Base-by-base conservation (phyloP, 306 rosid species). In the Acacia melanoxylon region DNA sequence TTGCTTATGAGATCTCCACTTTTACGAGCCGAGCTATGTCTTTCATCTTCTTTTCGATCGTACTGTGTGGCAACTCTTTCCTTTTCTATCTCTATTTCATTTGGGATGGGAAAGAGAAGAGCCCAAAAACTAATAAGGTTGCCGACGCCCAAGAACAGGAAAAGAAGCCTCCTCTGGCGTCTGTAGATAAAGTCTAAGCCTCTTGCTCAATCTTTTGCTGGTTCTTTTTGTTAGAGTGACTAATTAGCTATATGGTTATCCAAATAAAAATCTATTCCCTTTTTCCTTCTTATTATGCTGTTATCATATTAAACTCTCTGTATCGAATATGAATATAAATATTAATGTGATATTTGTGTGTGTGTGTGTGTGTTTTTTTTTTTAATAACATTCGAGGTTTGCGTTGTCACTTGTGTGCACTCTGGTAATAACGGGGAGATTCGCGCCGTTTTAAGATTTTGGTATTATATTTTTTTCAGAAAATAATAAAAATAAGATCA, bases 41-140 rank as follows among this genome's bases (percentile, higher is more conserved):
- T 46, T 0, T 59, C 2, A 24, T 11, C 24, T 37, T 85, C 14
- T 78, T 59, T 41, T 74, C 16, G 12, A 10, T 82, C 40, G 80
- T 78, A 2, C 71, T 78, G 8, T 13, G 22, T 4, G 83, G 81
- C 10, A 82, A 82, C 46, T 8, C 49, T 2, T 58, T 74, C 0
- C 81, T 85, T 31, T 85, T 78, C 65, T 85, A 78, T 68, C 71
- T 46, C 0, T 74, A 74, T 59, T 85, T 85, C 73, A 33, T 82
- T 15, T 74, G 72, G 71, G 52, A 72, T 37, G 62, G 33, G 8
- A 9, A 54, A 25, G 78, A 25, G 7, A 51, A 74, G 12, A 29
- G 10, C 63, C 4, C 16, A 31, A 15, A 8, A 16, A 0, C 45
- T 73, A 4, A 14, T 12, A 16, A 16, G 40, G 29, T 14, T 62